Conservation (phyloP, 768 basidiomycete genomes). For the Rhodocollybia butyracea region DNA sequence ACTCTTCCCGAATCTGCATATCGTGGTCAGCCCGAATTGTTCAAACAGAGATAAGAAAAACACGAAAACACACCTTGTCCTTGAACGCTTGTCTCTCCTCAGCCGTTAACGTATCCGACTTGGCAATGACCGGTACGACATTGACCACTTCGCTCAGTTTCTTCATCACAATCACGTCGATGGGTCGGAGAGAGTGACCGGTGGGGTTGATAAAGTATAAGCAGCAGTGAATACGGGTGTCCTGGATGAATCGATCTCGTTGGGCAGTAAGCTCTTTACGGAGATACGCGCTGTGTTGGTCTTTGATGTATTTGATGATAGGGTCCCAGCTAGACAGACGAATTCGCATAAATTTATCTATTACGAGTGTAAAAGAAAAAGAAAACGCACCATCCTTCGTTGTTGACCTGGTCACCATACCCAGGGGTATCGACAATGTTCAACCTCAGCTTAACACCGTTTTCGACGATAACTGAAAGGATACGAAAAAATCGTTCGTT, state of each 20-base stretch:
- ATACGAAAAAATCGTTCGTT: background rate
- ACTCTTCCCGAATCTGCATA: conserved; percentile 84
- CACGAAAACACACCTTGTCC: conserved; percentile 57
- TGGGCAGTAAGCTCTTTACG: conserved; percentile 98
- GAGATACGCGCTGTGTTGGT: conserved; percentile 97
- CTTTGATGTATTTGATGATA: conserved; percentile 98
- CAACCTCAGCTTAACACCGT: conserved; percentile 88
- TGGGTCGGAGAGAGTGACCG: conserved; percentile 93
- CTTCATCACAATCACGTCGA: conserved; percentile 99
- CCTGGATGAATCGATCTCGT: conserved; percentile 97
- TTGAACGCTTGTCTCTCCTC: conserved; percentile 95
- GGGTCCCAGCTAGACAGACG: conserved; percentile 81
- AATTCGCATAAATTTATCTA: background rate
- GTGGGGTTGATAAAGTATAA: conserved; percentile 99
- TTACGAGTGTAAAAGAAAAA: conserved; percentile 8
- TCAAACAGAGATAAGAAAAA: too few species aligned
- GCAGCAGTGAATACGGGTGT: conserved; percentile 98
- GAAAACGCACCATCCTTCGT: conserved; percentile 84
- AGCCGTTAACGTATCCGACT: conserved; percentile 89
- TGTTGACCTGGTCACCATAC: conserved; percentile 98
- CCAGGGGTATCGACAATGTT: conserved; percentile 99
- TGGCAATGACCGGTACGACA: conserved; percentile 99
- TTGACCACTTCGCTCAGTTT: conserved; percentile 99
- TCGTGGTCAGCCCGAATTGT: background rate
- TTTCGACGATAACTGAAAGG: conserved; percentile 87